A percentile compares a stretch with the other conserved stretches of the same genome.
These are phyloP conservation scores for Fraxinus dipetala DNA, from an alignment of 305 asterid species.

Conservation along the genomic window DNA sequence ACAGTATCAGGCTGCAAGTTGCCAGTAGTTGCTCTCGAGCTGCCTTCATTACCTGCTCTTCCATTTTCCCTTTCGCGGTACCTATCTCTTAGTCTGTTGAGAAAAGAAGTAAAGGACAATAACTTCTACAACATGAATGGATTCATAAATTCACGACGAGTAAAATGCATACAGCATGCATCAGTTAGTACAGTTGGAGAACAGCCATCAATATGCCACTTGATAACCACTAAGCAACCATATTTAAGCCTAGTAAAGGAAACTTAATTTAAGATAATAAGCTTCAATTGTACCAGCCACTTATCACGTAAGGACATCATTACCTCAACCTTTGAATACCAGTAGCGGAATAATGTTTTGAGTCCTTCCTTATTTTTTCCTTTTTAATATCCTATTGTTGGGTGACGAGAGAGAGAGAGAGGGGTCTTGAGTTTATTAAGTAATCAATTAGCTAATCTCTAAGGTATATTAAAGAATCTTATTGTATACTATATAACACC, in stretches of 20 bases:
- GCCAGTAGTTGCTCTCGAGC: slow-evolving; percentile 52
- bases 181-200: background rate
- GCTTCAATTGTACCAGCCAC: background rate
- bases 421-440: background rate
- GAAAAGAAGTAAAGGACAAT: background rate
- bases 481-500: background rate
- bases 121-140: slow-evolving; percentile 8
- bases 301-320: background rate
- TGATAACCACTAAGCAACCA: background rate
- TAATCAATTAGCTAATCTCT: background rate
- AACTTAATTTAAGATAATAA: background rate
- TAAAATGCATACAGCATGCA: background rate
- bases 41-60: slow-evolving; percentile 58
- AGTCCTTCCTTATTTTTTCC: background rate
- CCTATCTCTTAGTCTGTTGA: slow-evolving; percentile 66
- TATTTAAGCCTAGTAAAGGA: background rate
- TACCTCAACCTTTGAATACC: background rate
- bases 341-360: background rate
- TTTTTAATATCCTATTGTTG: background rate
- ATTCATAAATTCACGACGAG: background rate
- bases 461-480: background rate
- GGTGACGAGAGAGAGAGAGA: background rate
- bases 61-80: slow-evolving; percentile 82
- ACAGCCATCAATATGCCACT: background rate
- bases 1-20: slow-evolving; percentile 42